These are phyloP conservation scores for Epicoccum nigrum DNA, from an alignment of 2,329 filamentous ascomycete genomes.

Conservation along the genomic window DNA sequence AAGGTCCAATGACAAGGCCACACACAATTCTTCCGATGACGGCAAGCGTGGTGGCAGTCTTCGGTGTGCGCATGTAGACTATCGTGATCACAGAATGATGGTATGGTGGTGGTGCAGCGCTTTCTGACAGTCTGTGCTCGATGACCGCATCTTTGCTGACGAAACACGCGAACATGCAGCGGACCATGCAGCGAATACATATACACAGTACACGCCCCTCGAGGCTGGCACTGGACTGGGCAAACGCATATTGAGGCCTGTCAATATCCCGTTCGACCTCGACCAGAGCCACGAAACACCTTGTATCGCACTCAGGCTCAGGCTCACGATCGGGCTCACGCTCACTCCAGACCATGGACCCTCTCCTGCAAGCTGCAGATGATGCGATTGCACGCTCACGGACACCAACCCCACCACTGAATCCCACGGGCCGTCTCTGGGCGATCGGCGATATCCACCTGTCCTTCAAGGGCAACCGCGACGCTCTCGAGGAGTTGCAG, in stretches of 20 bases:
- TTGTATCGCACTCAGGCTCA: no score
- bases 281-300: not conserved
- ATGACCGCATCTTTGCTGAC: constrained; percentile 18
- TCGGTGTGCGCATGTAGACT: not conserved
- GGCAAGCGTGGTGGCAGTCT: not conserved
- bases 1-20: no score
- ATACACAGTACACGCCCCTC: no score
- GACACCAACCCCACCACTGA: constrained; percentile 9
- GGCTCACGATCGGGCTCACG: no score
- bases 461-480: constrained; percentile 54
- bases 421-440: constrained; percentile 44
- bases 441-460: constrained; percentile 56
- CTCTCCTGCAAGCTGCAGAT: constrained; percentile 29
- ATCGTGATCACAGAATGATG: constrained; percentile 4
- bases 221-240: no score
- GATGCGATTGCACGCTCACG: constrained; percentile 9
- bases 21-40: not conserved
- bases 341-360: constrained; percentile 33
- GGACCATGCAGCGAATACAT: not conserved
- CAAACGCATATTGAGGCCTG: no score
- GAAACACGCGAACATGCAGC: constrained; percentile 1
- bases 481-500: constrained; percentile 51
- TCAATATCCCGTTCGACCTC: not conserved
- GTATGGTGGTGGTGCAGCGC: constrained; percentile 14
- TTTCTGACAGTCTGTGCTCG: constrained; percentile 10